These are phyloP conservation scores for Orbilia ellipsospora DNA, from an alignment of 2,329 filamentous ascomycete species.

Conservation along the genomic window DNA sequence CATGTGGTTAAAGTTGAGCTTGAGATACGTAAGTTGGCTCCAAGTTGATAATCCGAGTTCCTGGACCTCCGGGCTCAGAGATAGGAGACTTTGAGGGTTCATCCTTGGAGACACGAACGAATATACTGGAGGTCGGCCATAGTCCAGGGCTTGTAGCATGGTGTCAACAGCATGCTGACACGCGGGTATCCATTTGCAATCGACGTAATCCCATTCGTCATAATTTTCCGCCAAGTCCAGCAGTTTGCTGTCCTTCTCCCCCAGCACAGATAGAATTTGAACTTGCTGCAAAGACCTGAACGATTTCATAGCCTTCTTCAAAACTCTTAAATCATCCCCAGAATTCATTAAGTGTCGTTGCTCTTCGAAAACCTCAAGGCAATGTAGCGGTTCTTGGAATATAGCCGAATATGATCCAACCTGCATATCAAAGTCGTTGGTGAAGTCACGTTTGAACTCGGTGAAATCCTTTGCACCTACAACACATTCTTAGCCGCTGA, in stretches of 20 bases:
- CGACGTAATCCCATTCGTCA: constrained; percentile 64
- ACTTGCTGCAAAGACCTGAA: constrained; percentile 73
- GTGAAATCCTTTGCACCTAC: constrained; percentile 55
- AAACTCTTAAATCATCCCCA: constrained; percentile 66
- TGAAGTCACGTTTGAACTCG: constrained; percentile 56
- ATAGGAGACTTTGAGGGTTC: constrained; percentile 64
- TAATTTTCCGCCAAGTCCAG: constrained; percentile 59
- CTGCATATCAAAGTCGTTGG: constrained; percentile 61
- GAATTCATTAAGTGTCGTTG: constrained; percentile 67
- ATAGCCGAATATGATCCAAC: constrained; percentile 64
- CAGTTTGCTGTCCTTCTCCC: constrained; percentile 68
- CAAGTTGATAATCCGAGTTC: constrained; percentile 69
- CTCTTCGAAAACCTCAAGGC: constrained; percentile 62
- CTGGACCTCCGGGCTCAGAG: constrained; percentile 52
- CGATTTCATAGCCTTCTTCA: constrained; percentile 69
- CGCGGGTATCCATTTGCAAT: constrained; percentile 72
- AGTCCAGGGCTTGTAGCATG: constrained; percentile 69
- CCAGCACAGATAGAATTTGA: constrained; percentile 72
- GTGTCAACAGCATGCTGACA: constrained; percentile 72
- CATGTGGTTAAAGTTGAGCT: constrained; percentile 72
- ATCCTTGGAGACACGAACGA: constrained; percentile 73
- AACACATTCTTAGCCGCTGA: constrained; percentile 65
- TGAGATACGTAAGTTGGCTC: constrained; percentile 71
- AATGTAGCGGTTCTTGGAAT: constrained; percentile 60
- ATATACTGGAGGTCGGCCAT: constrained; percentile 69